These are phyloP conservation scores for Phaeophleospora eucalypticola DNA, from an alignment of 2,329 filamentous ascomycete species.

Conservation along the genomic window DNA sequence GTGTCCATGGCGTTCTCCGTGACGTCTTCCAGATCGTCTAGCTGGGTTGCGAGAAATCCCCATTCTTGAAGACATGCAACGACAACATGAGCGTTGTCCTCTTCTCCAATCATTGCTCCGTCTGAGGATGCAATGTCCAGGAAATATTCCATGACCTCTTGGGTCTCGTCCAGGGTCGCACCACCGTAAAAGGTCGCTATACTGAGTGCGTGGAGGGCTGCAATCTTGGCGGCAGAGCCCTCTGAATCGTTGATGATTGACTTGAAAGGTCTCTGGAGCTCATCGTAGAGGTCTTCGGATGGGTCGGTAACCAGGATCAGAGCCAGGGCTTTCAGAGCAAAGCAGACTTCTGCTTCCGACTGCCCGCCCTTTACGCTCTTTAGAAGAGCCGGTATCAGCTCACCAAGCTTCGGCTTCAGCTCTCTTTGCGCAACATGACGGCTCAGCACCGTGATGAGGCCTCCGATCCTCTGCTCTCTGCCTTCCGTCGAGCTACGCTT, in stretches of 20 bases:
- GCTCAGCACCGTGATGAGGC: conserved; percentile 63
- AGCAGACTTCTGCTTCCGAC: conserved; percentile 63
- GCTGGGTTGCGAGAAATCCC: conserved; percentile 72
- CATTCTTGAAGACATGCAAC: conserved; percentile 71
- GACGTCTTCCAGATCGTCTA: conserved; percentile 68
- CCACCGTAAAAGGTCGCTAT: conserved; percentile 73
- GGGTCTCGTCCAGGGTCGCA: conserved; percentile 60
- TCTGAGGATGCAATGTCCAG: conserved; percentile 77
- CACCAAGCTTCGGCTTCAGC: conserved; percentile 55
- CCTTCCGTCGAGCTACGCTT: conserved; percentile 73
- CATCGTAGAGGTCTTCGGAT: conserved; percentile 63
- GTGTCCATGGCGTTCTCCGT: conserved; percentile 72
- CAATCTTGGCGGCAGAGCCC: conserved; percentile 60
- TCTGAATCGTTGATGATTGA: conserved; percentile 63
- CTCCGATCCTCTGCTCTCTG: conserved; percentile 60
- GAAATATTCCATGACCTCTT: conserved; percentile 70
- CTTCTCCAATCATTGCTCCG: conserved; percentile 66
- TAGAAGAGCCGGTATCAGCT: conserved; percentile 62
- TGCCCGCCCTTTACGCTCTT: conserved; percentile 66
- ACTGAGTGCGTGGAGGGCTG: conserved; percentile 68
- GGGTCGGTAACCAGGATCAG: conserved; percentile 66
- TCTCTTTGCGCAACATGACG: conserved; percentile 63
- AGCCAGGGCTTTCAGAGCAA: conserved; percentile 68
- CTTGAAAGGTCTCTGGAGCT: conserved; percentile 56
- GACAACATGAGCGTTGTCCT: conserved; percentile 67